Evolutionary conservation across 331 rosid genomes (phyloP).

Genomic region (Prunus yedoensis): DNA sequence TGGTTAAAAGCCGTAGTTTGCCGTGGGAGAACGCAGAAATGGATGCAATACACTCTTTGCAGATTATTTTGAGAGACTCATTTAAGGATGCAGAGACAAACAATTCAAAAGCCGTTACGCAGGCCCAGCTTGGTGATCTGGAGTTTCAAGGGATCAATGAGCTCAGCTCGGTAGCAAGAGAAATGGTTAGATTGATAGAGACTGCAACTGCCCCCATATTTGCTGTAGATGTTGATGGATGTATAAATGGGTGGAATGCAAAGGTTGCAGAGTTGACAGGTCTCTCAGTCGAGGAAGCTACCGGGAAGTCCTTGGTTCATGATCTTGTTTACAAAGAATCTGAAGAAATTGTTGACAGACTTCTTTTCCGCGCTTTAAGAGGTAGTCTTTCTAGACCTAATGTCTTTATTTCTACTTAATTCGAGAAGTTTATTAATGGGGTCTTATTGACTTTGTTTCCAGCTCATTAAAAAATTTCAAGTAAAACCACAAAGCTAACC

Average conservation of each 20-base stretch:
- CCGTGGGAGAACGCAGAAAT: constrained; percentile 97
- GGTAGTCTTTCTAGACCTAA: constrained; percentile 48
- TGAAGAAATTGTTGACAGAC: constrained; percentile 61
- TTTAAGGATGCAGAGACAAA: constrained; percentile 60
- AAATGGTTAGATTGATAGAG: constrained; percentile 97
- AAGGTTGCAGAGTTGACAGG: constrained; percentile 95
- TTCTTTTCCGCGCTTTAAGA: constrained; percentile 74
- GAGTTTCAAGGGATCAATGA: constrained; percentile 87
- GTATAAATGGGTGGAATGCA: constrained; percentile 95
- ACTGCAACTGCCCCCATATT: constrained; percentile 99
- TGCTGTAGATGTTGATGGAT: constrained; percentile 83
- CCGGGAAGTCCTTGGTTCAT: constrained; percentile 81
- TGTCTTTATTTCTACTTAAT: constrained; percentile 9
- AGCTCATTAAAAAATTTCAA: not conserved
- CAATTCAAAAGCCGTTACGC: constrained; percentile 67
- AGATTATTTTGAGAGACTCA: constrained; percentile 91
- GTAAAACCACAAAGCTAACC: not conserved
- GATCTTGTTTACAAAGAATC: constrained; percentile 85
- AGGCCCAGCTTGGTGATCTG: constrained; percentile 43
- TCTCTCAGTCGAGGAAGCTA: constrained; percentile 83
- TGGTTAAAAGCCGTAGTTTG: constrained; percentile 92
- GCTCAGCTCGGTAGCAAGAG: constrained; percentile 95
- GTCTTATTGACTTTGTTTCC: constrained; percentile 12
- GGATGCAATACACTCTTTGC: constrained; percentile 99
- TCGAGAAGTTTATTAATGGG: constrained; percentile 21